phyloP scores from a whole-genome alignment of 371 early-diverging fungal genomes.

The Lichtheimia corymbifera region DNA sequence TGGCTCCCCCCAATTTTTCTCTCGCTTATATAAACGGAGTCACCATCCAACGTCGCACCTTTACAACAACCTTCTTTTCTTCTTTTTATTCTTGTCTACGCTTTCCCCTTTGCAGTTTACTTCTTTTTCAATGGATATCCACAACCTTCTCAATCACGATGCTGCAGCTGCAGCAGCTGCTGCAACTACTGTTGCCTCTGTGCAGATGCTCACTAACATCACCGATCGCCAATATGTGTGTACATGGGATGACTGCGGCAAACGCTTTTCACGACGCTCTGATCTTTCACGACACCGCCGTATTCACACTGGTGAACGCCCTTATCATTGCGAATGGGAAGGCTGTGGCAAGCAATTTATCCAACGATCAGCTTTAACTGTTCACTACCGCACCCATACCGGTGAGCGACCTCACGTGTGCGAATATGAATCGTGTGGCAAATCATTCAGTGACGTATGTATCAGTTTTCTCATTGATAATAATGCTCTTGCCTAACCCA shows the following conservation, averaged over 20 bases:
- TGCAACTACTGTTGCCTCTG: conserved; percentile 1
- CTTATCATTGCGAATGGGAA: conserved; percentile 61
- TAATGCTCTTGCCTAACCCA: not conserved
- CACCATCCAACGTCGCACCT: conserved; percentile 14
- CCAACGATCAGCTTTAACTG: conserved; percentile 75
- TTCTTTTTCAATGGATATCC: conserved; percentile 39
- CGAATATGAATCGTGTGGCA: conserved; percentile 57
- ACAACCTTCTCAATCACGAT: conserved; percentile 44
- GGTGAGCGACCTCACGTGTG: conserved; percentile 78
- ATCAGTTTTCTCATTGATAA: not conserved
- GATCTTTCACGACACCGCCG: conserved; percentile 75
- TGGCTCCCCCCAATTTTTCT: not conserved
- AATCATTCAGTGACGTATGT: conserved; percentile 64
- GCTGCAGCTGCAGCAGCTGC: not conserved
- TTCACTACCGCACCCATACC: conserved; percentile 76
- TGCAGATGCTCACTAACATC: conserved; percentile 12
- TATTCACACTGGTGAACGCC: conserved; percentile 74
- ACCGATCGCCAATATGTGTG: conserved; percentile 61
- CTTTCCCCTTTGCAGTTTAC: not conserved
- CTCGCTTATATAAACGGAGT: conserved; percentile 21
- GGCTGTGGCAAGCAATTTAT: conserved; percentile 75
- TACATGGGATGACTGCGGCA: conserved; percentile 63
- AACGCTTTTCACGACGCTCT: conserved; percentile 80
- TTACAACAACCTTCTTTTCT: conserved; percentile 12
- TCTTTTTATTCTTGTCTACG: conserved; percentile 6